Evolutionary conservation across 805 yeast species (phyloP), one percentile per base, ranked within the genome.

Genomic region (Scheffersomyces coipomensis): DNA sequence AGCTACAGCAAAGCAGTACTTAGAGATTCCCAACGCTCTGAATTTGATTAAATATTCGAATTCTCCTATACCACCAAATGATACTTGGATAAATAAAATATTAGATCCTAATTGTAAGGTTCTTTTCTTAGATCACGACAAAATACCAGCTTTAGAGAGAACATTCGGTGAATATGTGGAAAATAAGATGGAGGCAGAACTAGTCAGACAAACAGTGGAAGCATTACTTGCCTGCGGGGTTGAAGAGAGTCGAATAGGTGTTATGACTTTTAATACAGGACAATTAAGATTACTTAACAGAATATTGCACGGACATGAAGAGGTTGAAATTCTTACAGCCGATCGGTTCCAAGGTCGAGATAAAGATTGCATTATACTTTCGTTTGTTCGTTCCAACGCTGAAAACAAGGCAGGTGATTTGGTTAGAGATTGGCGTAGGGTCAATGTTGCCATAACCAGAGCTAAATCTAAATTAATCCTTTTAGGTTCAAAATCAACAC

Each of bases 321-420:
- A 68, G 1, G 62, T 93, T 22, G 98, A 93, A 49, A 73, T 87
- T 23, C 67, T 91, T 40, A 93, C 99, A 0, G 98, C 97, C 0
- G 99, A 93, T 60, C 88, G 85, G 54, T 91, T 85, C 53, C 99
- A 93, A 63, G 99, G 99, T 0, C 74, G 97, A 40, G 99, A 93
- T 60, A 93, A 91, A 53, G 91, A 88, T 23, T 86, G 96, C 54
- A 79, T 93, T 12, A 80, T 93, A 5, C 86, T 93, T 2, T 91
- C 98, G 0, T 66, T 93, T 49, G 99, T 93, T 3, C 69, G 96
- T 35, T 83, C 96, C 4, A 89, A 90, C 56, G 70, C 68, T 1
- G 75, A 75, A 16, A 67, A 71, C 8, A 71, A 69, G 29, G 81
- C 86, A 1, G 98, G 98, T 0, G 85, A 85, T 21, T 68, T 93